Evolutionary conservation across 768 basidiomycete genomes (phyloP).

Genomic region (Trametes gibbosa): DNA sequence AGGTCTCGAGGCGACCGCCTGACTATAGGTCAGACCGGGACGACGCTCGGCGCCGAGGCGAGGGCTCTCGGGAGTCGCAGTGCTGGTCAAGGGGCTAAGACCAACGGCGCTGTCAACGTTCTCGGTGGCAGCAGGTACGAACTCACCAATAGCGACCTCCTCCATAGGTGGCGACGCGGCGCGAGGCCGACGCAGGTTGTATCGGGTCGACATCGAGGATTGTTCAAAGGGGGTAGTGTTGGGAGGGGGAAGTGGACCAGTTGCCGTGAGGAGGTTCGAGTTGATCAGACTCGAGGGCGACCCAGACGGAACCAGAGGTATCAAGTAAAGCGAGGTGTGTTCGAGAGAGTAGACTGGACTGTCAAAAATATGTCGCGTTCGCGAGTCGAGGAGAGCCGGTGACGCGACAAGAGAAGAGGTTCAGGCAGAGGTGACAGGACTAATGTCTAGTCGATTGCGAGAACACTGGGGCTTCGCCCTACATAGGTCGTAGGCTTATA

Average conservation of each 20-base stretch:
- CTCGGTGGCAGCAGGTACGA: background rate
- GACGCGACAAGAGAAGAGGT: background rate
- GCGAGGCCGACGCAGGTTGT: slow-evolving; percentile 11
- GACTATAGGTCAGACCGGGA: slow-evolving; percentile 1
- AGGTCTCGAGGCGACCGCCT: slow-evolving; percentile 11
- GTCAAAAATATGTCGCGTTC: slow-evolving; percentile 4
- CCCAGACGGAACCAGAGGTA: slow-evolving; percentile 8
- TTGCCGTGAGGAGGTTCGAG: slow-evolving; percentile 10
- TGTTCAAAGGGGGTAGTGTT: no score
- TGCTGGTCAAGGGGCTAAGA: background rate
- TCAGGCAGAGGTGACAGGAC: background rate
- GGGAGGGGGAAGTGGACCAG: background rate
- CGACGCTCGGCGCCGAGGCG: slow-evolving; percentile 1
- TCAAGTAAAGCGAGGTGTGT: background rate
- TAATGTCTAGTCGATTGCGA: background rate
- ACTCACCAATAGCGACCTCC: background rate
- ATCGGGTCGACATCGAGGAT: slow-evolving; percentile 10
- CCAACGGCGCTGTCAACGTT: background rate
- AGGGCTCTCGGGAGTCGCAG: background rate
- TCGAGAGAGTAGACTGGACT: background rate
- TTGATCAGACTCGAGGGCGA: slow-evolving; percentile 20
- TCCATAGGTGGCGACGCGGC: background rate
- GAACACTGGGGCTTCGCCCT: background rate
- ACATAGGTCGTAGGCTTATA: background rate
- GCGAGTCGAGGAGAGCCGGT: background rate